phyloP scores from a whole-genome alignment of 805 yeast species.

The Wickerhamiella allomyrinae region DNA sequence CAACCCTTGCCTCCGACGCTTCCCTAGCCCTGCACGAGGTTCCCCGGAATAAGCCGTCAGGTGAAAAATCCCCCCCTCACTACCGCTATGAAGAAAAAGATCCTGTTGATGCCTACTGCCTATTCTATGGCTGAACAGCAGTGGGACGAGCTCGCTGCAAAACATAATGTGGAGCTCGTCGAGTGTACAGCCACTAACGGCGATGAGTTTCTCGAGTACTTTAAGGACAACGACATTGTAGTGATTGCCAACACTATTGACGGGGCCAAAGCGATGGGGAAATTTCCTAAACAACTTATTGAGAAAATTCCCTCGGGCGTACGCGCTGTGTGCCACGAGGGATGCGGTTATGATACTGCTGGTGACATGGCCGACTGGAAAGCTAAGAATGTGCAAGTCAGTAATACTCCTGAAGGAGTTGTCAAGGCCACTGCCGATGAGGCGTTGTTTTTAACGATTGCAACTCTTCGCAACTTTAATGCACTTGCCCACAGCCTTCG shows the following conservation, averaged over 20 bases:
- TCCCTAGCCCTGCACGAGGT: no score
- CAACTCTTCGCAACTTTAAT: slow-evolving; percentile 36
- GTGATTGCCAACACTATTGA: slow-evolving; percentile 32
- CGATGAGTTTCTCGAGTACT: slow-evolving; percentile 28
- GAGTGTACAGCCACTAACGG: slow-evolving; percentile 26
- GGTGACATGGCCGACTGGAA: slow-evolving; percentile 31
- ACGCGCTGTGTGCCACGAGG: slow-evolving; percentile 34
- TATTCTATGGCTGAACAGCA: neutral
- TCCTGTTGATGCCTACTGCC: neutral
- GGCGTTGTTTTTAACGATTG: slow-evolving; percentile 35
- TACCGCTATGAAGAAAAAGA: neutral
- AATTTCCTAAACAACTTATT: slow-evolving; percentile 33
- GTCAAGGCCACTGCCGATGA: slow-evolving; percentile 46
- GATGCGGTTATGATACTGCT: slow-evolving; percentile 47
- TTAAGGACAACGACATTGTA: slow-evolving; percentile 26
- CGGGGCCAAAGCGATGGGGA: slow-evolving; percentile 29
- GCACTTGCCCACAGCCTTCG: slow-evolving; percentile 30
- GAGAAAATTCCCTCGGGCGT: slow-evolving; percentile 27
- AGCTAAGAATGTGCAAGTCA: slow-evolving; percentile 30
- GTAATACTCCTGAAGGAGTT: slow-evolving; percentile 41
- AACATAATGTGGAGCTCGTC: slow-evolving; percentile 33
- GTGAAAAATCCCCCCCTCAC: no score
- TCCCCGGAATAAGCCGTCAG: no score
- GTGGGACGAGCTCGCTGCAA: slow-evolving; percentile 42
- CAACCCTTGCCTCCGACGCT: no score